Evolutionary conservation across 768 basidiomycete species (phyloP), one percentile per base, ranked within the genome.

Genomic region (Suillus brevipes): DNA sequence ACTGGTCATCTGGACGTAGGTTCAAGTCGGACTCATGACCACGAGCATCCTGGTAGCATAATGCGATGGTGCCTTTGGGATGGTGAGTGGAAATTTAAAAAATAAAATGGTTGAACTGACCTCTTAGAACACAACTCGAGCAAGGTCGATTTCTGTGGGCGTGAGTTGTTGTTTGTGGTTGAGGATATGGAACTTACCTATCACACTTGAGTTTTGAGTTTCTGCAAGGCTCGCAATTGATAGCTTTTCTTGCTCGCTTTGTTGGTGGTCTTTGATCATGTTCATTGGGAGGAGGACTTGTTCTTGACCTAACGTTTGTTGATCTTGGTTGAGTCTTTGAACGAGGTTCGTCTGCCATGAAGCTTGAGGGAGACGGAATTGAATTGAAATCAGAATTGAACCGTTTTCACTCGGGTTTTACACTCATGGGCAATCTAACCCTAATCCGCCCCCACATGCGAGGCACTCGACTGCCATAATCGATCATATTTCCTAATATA

Each of bases 161-260:
- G 49, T 18, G 1, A 1, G 37, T 9, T 50, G 28, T 13, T 37
- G 18, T 3, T 6, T 34, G 6, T 14, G 16, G 31, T 20, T 53
- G 3, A 28, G 9, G 2, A 18, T 5, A 37, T 14, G n/a, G 34
- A 34, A 40, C n/a, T 50, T 5, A 90, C 91, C 91, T 88, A 77
- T 94, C 92, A 80, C 92, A 94, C 78, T 94, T 93, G 70, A 94
- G 86, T 78, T 94, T 92, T 82, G 89, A 91, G 70, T 88, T 89
- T 73, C 92, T 84, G 79, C 92, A 94, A 3, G 92, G 92, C 70
- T 92, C 91, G 73, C 92, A 94, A 78, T 94, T 94, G 70, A 94
- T 92, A 20, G 92, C 91, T 73, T 94, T 94, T 65, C 92, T 83
- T 0, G 92, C 89, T 55, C 92, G 88, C 77, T 94, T 94, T 28